A percentile compares a stretch with the other conserved stretches of the same genome.
Evolutionary conservation across 192 early-diverging fungal genomes (phyloP).

Genomic region (Dimargaris cristalligena): DNA sequence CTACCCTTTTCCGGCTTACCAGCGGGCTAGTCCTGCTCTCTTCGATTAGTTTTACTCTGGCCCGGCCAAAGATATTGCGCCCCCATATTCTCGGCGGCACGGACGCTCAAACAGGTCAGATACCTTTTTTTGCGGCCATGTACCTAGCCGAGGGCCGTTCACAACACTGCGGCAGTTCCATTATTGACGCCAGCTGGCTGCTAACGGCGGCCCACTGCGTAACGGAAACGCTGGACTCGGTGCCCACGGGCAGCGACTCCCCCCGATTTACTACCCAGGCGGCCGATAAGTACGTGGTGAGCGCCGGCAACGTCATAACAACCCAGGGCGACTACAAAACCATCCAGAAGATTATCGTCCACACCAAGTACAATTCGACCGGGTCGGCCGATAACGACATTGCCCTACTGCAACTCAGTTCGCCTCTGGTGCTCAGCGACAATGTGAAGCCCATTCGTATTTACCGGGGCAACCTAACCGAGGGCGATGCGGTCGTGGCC

Average conservation of each 20-base stretch:
- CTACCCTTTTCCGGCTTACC: no score
- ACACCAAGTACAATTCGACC: slow-evolving; percentile 25
- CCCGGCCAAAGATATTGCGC: background rate
- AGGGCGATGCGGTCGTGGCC: background rate
- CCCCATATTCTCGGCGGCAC: slow-evolving; percentile 26
- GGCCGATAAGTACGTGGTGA: background rate
- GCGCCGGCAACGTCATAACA: background rate
- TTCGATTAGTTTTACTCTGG: no score
- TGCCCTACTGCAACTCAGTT: slow-evolving; percentile 21
- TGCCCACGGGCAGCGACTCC: background rate
- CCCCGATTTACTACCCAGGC: background rate
- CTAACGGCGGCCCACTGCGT: slow-evolving; percentile 36
- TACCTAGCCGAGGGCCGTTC: slow-evolving; percentile 18
- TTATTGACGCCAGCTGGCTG: slow-evolving; percentile 22
- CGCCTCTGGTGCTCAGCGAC: background rate
- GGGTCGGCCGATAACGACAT: slow-evolving; percentile 27
- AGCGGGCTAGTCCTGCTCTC: no score
- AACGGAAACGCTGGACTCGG: background rate
- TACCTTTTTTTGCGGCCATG: slow-evolving; percentile 24
- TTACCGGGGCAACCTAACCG: background rate
- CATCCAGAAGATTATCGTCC: slow-evolving; percentile 17
- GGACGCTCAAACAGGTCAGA: slow-evolving; percentile 16
- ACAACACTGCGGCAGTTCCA: slow-evolving; percentile 25
- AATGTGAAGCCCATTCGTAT: background rate
- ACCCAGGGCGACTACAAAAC: slow-evolving; percentile 10